Evolutionary conservation across 352 stramenopile species (phyloP).

Genomic region (Globisporangium solare): DNA sequence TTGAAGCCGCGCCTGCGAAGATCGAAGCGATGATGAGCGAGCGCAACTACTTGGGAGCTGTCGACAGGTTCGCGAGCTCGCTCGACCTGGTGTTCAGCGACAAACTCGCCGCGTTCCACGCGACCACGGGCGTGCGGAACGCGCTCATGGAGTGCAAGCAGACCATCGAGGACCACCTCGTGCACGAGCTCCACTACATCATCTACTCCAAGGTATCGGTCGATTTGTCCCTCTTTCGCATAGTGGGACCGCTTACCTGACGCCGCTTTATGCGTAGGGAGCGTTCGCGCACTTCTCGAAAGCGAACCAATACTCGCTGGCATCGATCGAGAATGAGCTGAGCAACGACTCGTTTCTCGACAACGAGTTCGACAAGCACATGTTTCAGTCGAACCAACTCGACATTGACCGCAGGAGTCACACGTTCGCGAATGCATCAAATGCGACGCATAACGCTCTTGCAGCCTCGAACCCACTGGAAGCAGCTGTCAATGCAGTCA

Average conservation of each 20-base stretch:
- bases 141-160: conserved; percentile 85
- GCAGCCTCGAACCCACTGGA: conserved; percentile 37
- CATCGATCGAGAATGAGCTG: conserved; percentile 66
- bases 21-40: conserved; percentile 55
- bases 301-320: conserved; percentile 67
- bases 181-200: conserved; percentile 62
- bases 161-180: conserved; percentile 71
- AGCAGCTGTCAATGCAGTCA: conserved; percentile 51
- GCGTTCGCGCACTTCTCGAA: conserved; percentile 58
- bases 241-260: background rate
- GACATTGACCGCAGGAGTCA: conserved; percentile 17
- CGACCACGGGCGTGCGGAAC: conserved; percentile 67
- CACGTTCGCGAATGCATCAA: conserved; percentile 16
- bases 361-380: conserved; percentile 55
- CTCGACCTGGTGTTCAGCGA: conserved; percentile 81
- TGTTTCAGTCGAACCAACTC: conserved; percentile 30
- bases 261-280: conserved; percentile 16
- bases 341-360: conserved; percentile 56
- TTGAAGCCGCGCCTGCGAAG: conserved; percentile 62
- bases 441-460: background rate
- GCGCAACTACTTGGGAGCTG: conserved; percentile 51
- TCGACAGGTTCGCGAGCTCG: conserved; percentile 69
- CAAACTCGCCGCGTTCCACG: conserved; percentile 73
- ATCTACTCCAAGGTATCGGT: conserved; percentile 62
- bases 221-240: background rate